Evolutionary conservation across 768 basidiomycete genomes (phyloP).

Genomic region (Kockovaella imperatae): DNA sequence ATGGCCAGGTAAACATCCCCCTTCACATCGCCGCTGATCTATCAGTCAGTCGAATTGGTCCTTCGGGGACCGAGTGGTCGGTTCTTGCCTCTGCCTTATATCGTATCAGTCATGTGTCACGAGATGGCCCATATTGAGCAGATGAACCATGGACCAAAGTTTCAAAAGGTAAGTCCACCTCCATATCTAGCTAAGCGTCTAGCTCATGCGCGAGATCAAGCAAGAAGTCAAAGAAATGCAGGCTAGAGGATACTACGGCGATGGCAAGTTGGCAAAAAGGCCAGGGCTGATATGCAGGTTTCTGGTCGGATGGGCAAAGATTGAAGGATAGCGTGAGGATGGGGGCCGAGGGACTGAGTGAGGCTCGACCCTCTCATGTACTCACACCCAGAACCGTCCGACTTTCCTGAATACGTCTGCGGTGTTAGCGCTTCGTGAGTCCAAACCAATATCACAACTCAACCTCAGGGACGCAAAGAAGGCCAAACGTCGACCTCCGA

Average conservation of each 20-base stretch:
- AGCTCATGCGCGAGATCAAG: conserved; percentile 40
- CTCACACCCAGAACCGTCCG: conserved; percentile 17
- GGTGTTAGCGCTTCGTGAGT: conserved; percentile 33
- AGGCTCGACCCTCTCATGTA: conserved; percentile 1
- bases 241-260: conserved; percentile 38
- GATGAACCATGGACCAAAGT: conserved; percentile 42
- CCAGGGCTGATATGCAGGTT: conserved; percentile 27
- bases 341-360: conserved; percentile 31
- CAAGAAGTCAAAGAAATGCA: conserved; percentile 33
- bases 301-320: conserved; percentile 41
- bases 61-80: conserved; percentile 25
- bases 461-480: conserved; percentile 24
- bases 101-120: conserved; percentile 42
- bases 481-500: conserved; percentile 17
- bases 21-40: background rate
- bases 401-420: conserved; percentile 43
- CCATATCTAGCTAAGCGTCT: background rate
- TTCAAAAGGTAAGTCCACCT: conserved; percentile 26
- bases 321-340: conserved; percentile 29
- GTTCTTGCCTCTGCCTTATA: conserved; percentile 39
- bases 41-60: conserved; percentile 34
- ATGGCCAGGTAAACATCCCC: conserved; percentile 32
- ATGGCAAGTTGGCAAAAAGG: conserved; percentile 23
- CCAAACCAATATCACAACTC: background rate
- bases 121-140: conserved; percentile 38